Base-by-base conservation (phyloP, 2,329 filamentous ascomycete species). In the Grosmannia clavigera region DNA sequence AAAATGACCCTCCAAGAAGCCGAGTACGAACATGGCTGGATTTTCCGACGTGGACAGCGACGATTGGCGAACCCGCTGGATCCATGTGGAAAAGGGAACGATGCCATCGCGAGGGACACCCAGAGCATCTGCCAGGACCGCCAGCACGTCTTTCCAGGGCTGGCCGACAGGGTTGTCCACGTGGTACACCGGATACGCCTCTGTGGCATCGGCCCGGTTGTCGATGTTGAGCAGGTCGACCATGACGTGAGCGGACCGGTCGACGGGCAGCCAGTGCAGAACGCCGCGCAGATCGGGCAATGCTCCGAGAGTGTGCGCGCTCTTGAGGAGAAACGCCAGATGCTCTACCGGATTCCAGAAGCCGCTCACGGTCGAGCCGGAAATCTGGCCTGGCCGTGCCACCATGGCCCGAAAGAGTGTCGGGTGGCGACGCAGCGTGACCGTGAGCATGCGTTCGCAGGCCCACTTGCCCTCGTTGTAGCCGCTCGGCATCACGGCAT, bases 301-400 rank as follows among this genome's bases (percentile, higher is more conserved):
- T 0, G 66, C 69, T 0, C 68, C 66, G 0, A 81, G 63, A 0
- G 73, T 75, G 64, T 81, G 77, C 0, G 75, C 73, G 0, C 74
- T 77, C 67, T 80, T 80, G 58, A 80, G 64, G 35, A 83, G 59
- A 63, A 79, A 79, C 0, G 70, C 64, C 12, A 81, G 67, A 64
- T 82, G 78, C 65, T 82, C 80, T 25, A 70, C 70, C 0, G 74
- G 68, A 63, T 83, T 83, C 81, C 81, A 84, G 64, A 76, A 77
- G 0, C 80, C 80, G 59, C 69, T 80, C 0, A 60, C 70, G 3
- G 65, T 73, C 0, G 75, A 78, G 0, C 81, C 81, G 1, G 80
- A 71, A 50, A 84, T 78, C 66, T 84, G 81, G 0, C 77, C 81
- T 0, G 75, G 69, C 0, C 80, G 73, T 0, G 78, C 74, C 0